These are phyloP conservation scores for Apostasia shenzhenica DNA, from an alignment of 106 monocot genomes.

Conservation along the genomic window DNA sequence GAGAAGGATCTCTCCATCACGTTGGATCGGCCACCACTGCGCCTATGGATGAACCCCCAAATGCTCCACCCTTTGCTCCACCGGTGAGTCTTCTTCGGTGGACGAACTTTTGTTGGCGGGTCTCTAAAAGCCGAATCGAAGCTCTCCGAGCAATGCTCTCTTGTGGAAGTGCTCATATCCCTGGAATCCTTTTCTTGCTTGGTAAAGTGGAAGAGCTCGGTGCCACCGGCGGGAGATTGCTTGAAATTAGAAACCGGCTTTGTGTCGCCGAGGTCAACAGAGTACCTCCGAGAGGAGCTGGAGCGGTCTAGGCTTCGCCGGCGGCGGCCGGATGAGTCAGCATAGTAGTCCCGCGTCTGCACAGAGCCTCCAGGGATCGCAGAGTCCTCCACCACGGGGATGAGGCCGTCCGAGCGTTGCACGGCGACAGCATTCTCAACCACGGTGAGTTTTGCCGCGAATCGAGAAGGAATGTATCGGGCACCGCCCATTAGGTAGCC, in stretches of 20 bases:
- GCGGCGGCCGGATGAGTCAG: slow-evolving; percentile 40
- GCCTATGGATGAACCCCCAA: slow-evolving; percentile 67
- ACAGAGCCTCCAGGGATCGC: slow-evolving; percentile 43
- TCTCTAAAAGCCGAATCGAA: slow-evolving; percentile 44
- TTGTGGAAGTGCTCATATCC: not conserved
- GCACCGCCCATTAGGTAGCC: slow-evolving; percentile 42
- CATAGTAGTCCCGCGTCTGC: slow-evolving; percentile 83
- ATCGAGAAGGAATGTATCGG: slow-evolving; percentile 27
- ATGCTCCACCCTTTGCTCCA: slow-evolving; percentile 70
- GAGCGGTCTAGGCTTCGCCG: slow-evolving; percentile 75
- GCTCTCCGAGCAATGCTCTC: slow-evolving; percentile 23
- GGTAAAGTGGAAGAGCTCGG: slow-evolving; percentile 27
- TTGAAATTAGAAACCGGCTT: slow-evolving; percentile 23
- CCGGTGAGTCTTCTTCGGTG: slow-evolving; percentile 46
- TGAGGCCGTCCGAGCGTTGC: slow-evolving; percentile 70
- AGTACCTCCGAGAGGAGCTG: slow-evolving; percentile 33
- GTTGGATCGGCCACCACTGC: slow-evolving; percentile 16
- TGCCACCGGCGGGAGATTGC: slow-evolving; percentile 41
- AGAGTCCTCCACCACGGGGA: slow-evolving; percentile 82
- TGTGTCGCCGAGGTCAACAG: slow-evolving; percentile 19
- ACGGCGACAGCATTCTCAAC: slow-evolving; percentile 50
- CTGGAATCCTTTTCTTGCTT: no score
- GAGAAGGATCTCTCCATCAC: slow-evolving; percentile 42
- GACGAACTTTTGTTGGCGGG: slow-evolving; percentile 6
- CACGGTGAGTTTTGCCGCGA: slow-evolving; percentile 68